Base-by-base conservation (phyloP, 176 grass and related monocot genomes). In the Oryza brachyantha region DNA sequence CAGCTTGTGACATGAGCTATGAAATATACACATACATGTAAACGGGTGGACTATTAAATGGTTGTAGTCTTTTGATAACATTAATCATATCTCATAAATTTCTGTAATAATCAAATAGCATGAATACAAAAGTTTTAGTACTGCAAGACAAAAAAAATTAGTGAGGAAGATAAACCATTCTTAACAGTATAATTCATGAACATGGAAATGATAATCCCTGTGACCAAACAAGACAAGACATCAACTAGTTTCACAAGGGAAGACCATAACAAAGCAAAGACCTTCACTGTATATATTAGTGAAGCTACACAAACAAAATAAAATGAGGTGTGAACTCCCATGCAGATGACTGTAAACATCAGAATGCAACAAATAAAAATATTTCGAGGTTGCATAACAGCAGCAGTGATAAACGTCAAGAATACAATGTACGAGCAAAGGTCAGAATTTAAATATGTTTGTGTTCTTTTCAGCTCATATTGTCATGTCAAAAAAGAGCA, bases 51-150 rank as follows among this genome's bases (percentile, higher is more conserved):
- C n/a, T 3, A 63, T 54, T 54, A 76, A 76, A 39, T 74, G 37
- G 22, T n/a, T 24, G 0, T 1, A 14, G 36, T 22, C 8, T 22
- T 55, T 61, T n/a, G 4, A 66, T 31, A 40, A 75, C 62, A 7
- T 24, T 83, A 68, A 52, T 14, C 34, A 67, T 58, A 19, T 57
- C 67, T 7, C 26, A 74, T 82, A 25, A n/a, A n/a, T n/a, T 57
- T 10, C 14, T 3, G 73, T 72, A 12, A 54, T 62, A 32, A 39
- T n/a, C n/a, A n/a, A n/a, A 32, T 13, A 59, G 59, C 41, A 41
- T 73, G 29, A 73, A 36, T 8, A 37, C 7, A 24, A 16, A 64
- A 10, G 13, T 8, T 41, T 52, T 52, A 67, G 25, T 25, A 52
- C 29, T 70, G 13, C 40, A 43, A 0, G 0, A 11, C 3, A 29